Evolutionary conservation across 495 filamentous ascomycete genomes (phyloP), one percentile per base, ranked within the genome.

Genomic region (Parathielavia appendiculata): DNA sequence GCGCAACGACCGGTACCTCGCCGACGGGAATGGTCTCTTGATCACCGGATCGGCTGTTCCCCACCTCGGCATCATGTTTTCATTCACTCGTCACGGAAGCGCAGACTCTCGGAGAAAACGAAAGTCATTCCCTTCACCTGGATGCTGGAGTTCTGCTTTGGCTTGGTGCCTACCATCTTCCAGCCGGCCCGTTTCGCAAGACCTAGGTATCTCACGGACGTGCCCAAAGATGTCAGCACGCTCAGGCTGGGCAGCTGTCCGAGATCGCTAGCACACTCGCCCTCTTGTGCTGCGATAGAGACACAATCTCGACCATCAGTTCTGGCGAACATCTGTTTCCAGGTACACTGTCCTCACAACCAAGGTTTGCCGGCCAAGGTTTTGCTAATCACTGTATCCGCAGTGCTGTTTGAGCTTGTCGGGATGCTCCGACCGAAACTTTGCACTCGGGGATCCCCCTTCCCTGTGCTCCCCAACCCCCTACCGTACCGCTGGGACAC

Each of bases 21-120:
- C 71, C 45, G 70, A 73, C 60, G 73, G 73, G 0, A 75, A 75
- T 59, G 71, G 71, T 10, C 17, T 46, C 2, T 6, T 46, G 19
- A 23, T 46, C 7, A 46, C 36, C 11, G 36, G 36, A 16, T 39
- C 36, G 2, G 36, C 36, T 3, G 36, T 39, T 10, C 36, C 36
- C 4, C 36, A 39, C 36, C 36, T 39, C 3, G 36, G 36, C 36
- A 39, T 23, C 44, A 46, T 46, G 44, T 46, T 46, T 14, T 6
- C 5, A 4, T 46, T 46, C 16, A 16, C 36, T 10, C 1, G 36
- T 4, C 36, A 39, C 36, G 36, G 36, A 16, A 12, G 9, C 11
- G 4, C 10, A 16, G 36, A 39, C 36, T 39, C 12, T 39, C 3
- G 36, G 36, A 12, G 36, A 1, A 3, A 3, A 16, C 36, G 10